Percentiles rank a stretch among this genome's conserved stretches.
Evolutionary conservation across 164 flowering plant species (phyloP).

Genomic region (Saururus chinensis): DNA sequence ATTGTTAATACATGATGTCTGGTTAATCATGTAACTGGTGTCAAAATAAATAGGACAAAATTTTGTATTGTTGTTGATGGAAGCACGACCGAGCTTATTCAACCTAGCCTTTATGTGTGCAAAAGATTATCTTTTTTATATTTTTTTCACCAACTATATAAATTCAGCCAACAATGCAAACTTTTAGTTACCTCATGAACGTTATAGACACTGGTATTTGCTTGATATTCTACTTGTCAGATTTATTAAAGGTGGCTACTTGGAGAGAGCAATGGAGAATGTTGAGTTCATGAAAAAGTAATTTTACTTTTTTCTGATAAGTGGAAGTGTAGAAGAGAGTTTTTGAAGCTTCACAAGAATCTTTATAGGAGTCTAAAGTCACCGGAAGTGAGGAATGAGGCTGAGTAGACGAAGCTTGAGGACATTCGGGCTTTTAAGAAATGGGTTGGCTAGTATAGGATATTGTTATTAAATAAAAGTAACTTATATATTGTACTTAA

Average conservation of each 20-base stretch:
- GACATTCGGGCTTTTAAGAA: constrained; percentile 51
- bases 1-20: too few species aligned
- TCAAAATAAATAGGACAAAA: constrained; percentile 29
- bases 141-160: too few species aligned
- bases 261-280: constrained; percentile 80
- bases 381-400: constrained; percentile 48
- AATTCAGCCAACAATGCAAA: constrained; percentile 54
- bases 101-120: too few species aligned
- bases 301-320: constrained; percentile 48
- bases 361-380: constrained; percentile 57
- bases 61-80: too few species aligned
- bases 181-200: constrained; percentile 36
- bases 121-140: too few species aligned
- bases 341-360: constrained; percentile 55
- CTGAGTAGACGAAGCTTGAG: constrained; percentile 57
- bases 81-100: too few species aligned
- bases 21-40: too few species aligned
- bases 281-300: constrained; percentile 38
- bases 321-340: constrained; percentile 56
- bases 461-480: background rate
- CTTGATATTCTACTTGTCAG: constrained; percentile 45
- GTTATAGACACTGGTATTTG: constrained; percentile 37
- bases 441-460: constrained; percentile 37
- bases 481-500: too few species aligned
- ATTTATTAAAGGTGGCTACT: constrained; percentile 80